Evolutionary conservation across 140 eudicot genomes (phyloP).

Genomic region (Flaveria floridana): DNA sequence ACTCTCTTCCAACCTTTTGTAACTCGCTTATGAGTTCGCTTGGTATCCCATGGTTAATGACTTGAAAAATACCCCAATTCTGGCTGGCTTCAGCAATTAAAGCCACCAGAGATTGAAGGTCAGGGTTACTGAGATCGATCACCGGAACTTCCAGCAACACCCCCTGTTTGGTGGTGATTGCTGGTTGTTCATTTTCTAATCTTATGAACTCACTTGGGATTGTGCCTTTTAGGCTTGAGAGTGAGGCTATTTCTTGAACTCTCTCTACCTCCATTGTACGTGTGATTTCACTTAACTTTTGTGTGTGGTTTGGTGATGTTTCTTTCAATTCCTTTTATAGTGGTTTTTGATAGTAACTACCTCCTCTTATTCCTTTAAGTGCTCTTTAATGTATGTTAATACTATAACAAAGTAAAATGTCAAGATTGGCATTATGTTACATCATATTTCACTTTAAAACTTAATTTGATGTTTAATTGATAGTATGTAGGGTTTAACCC

Average conservation of each 20-base stretch:
- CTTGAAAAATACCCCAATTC: constrained; percentile 55
- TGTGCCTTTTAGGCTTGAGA: constrained; percentile 39
- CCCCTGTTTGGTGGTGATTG: constrained; percentile 46
- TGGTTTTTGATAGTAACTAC: neutral
- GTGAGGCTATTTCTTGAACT: constrained; percentile 55
- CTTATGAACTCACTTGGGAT: constrained; percentile 53
- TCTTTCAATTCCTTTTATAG: neutral
- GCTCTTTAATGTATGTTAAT: neutral
- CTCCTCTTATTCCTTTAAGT: neutral
- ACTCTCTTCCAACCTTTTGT: constrained; percentile 53
- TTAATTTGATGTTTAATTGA: no score
- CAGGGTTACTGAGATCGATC: constrained; percentile 42
- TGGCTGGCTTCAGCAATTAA: constrained; percentile 41
- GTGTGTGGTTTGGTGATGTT: neutral
- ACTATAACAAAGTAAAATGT: neutral
- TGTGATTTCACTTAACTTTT: neutral
- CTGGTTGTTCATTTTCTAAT: constrained; percentile 52
- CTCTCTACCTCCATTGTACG: constrained; percentile 46
- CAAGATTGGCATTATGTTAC: no score
- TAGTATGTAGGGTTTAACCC: no score
- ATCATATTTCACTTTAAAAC: neutral
- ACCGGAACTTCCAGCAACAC: constrained; percentile 44
- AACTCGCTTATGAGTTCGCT: constrained; percentile 42
- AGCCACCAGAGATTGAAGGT: constrained; percentile 28
- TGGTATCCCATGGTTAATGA: constrained; percentile 57